Evolutionary conservation across 176 grass and related monocot species (phyloP).

Genomic region (Triticum timopheevii): DNA sequence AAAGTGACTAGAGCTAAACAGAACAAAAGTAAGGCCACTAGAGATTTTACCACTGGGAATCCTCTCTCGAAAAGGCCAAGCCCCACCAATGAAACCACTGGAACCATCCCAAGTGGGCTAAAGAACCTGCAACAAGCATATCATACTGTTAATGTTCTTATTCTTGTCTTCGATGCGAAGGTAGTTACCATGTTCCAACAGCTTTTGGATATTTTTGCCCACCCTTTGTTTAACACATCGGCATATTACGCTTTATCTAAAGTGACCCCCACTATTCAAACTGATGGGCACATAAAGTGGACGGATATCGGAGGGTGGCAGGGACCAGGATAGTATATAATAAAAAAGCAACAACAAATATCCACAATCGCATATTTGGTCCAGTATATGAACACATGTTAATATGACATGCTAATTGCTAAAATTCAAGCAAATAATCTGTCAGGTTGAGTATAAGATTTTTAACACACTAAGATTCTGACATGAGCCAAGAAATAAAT

Average conservation of each 20-base stretch:
- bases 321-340: constrained; percentile 16
- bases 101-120: constrained; percentile 95
- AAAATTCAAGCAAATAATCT: neutral
- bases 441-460: neutral
- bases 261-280: constrained; percentile 42
- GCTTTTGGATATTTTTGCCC: constrained; percentile 15
- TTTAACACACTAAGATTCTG: neutral
- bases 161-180: constrained; percentile 42
- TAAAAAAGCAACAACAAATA: constrained; percentile 23
- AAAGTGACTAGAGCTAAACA: neutral
- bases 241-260: constrained; percentile 37
- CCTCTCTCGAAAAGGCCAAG: constrained; percentile 99
- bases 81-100: constrained; percentile 83
- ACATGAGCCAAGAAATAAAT: constrained; percentile 3
- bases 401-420: constrained; percentile 9
- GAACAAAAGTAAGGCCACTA: constrained; percentile 43
- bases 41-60: constrained; percentile 85
- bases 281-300: constrained; percentile 32
- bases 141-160: constrained; percentile 34
- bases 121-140: constrained; percentile 83
- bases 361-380: constrained; percentile 17
- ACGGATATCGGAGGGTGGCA: constrained; percentile 1
- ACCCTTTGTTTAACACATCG: constrained; percentile 22
- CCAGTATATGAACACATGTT: constrained; percentile 17
- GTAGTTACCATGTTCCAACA: constrained; percentile 19